Conservation (phyloP, 306 rosid genomes). For the Cucurbita pepo region DNA sequence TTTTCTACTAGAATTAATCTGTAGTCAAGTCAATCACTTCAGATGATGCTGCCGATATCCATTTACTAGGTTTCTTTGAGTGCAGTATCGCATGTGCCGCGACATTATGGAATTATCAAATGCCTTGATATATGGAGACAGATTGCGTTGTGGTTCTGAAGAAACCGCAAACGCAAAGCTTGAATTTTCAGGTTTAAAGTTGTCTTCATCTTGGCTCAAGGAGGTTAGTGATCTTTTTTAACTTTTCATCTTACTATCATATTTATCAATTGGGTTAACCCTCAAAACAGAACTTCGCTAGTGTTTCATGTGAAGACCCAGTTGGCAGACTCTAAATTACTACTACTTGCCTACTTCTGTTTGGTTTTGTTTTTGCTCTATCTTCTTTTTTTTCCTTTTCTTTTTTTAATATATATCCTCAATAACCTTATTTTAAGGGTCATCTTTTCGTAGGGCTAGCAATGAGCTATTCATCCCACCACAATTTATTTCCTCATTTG, state of each 20-base stretch:
- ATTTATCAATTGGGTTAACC: background rate
- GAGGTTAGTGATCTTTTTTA: conserved; percentile 27
- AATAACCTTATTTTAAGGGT: background rate
- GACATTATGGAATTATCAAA: conserved; percentile 86
- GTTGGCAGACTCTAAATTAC: background rate
- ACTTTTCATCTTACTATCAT: background rate
- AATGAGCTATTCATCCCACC: background rate
- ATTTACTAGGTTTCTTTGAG: conserved; percentile 17
- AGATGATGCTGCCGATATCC: conserved; percentile 3
- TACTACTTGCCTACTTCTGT: background rate
- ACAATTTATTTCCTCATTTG: background rate
- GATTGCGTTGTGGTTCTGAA: conserved; percentile 78
- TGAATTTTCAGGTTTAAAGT: conserved; percentile 25
- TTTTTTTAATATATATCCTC: too few relatives aligned
- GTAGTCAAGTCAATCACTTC: background rate
- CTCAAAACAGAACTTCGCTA: background rate
- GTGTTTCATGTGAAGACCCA: background rate
- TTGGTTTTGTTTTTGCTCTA: background rate
- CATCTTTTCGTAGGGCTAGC: background rate
- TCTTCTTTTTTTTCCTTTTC: background rate
- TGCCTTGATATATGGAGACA: conserved; percentile 79
- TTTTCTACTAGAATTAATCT: background rate
- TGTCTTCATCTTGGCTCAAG: conserved; percentile 51
- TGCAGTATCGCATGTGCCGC: conserved; percentile 89
- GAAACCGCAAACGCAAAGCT: conserved; percentile 67